Base-by-base conservation (phyloP, 1,284 basidiomycete genomes). In the Hypsizygus ulmarius region DNA sequence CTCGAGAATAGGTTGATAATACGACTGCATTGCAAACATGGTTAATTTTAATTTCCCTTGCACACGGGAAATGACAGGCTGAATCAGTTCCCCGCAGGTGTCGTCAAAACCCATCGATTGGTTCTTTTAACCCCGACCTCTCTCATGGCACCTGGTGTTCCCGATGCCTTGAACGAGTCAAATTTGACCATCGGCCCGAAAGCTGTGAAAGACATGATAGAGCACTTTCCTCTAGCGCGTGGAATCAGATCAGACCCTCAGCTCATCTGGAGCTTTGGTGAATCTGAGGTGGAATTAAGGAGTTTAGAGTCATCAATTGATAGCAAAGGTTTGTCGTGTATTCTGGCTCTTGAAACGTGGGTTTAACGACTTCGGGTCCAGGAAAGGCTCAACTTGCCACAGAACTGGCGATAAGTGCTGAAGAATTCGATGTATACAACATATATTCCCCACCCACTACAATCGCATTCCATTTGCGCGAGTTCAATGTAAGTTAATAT, bases 11-110 rank as follows among this genome's bases (percentile, higher is more conserved):
- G 76, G 60, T 67, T 90, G 45, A 74, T 86, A 32, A 69, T 91
- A 37, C 80, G 82, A 51, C 64, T 91, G 43, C 75, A 88, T 59
- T 91, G 89, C 66, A 90, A 90, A 70, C 84, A 90, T 56, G 89
- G 89, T 85, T 61, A 56, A 67, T 58, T 27, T 46, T 19, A 30
- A 25, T 6, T 18, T 12, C 15, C 42, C 10, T n/a, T 37, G 25
- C 8, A 5, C 9, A n/a, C n/a, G 5, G 19, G 28, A 29, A 28
- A 2, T n/a, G 7, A 11, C 6, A 10, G 29, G 44, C 3, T 33
- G 21, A 30, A 40, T 43, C 30, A 19, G 14, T 4, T n/a, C n/a
- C n/a, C n/a, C n/a, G n/a, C 47, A 90, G 88, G 87, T 43, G 81
- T 91, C 46, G 66, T 87, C 16, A 91, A 90, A 66, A 91, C 89